Evolutionary conservation across 2,329 filamentous ascomycete genomes (phyloP).

Genomic region (Calonectria pauciramosa): DNA sequence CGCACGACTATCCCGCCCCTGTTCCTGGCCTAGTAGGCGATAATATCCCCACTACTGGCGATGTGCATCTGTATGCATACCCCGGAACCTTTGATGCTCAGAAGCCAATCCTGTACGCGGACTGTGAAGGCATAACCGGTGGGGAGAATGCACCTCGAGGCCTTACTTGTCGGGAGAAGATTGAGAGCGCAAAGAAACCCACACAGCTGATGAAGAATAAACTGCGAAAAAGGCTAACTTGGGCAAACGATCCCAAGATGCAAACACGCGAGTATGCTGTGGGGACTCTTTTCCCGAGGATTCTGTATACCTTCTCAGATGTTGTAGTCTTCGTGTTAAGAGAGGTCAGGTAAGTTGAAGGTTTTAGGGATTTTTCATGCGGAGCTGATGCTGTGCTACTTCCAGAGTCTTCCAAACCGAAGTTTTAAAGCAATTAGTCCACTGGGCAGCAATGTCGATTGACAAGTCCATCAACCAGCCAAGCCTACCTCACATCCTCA

Average conservation of each 20-base stretch:
- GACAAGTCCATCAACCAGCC: conserved; percentile 25
- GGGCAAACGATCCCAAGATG: conserved; percentile 4
- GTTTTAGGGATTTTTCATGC: neutral
- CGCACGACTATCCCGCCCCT: neutral
- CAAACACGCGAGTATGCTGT: conserved; percentile 25
- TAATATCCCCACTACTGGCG: conserved; percentile 13
- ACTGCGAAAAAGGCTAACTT: conserved; percentile 4
- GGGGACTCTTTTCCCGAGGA: conserved; percentile 22
- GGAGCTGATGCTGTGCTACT: neutral
- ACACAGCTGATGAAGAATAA: conserved; percentile 5
- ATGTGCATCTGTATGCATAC: conserved; percentile 15
- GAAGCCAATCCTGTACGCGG: conserved; percentile 6
- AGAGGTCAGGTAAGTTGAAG: neutral
- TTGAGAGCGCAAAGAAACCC: conserved; percentile 2
- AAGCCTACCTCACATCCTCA: conserved; percentile 17
- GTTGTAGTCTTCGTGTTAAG: conserved; percentile 28
- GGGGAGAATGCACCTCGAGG: conserved; percentile 1
- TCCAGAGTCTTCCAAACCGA: conserved; percentile 7
- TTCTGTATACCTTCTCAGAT: conserved; percentile 29
- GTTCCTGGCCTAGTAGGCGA: conserved; percentile 6
- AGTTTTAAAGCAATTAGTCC: conserved; percentile 9
- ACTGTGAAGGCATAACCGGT: conserved; percentile 14
- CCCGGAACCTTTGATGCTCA: neutral
- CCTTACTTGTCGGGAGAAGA: conserved; percentile 2
- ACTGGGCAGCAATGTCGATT: conserved; percentile 23